phyloP scores from a whole-genome alignment of 371 early-diverging fungal species.

The Mucor mucedo region DNA sequence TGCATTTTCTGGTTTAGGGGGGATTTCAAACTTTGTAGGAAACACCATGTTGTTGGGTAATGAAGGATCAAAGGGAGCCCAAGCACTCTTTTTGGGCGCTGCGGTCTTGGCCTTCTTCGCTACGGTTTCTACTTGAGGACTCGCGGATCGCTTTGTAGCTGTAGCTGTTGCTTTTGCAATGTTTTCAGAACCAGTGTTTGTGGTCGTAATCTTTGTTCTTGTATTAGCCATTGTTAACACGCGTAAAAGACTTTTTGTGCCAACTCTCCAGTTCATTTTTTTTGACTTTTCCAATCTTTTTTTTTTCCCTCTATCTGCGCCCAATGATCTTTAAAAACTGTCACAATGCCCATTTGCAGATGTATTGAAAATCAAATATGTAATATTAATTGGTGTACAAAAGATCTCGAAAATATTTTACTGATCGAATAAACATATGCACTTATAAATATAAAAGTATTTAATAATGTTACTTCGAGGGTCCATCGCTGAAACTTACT shows the following conservation, averaged over 20 bases:
- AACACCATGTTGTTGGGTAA: conserved; percentile 68
- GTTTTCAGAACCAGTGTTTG: neutral
- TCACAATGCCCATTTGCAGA: no score
- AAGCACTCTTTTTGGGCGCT: conserved; percentile 2
- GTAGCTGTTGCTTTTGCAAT: neutral
- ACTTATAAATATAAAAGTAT: no score
- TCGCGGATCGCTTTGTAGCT: neutral
- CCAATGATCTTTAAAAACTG: no score
- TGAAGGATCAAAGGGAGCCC: conserved; percentile 47
- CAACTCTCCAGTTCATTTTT: no score
- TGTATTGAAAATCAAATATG: no score
- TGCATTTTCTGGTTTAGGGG: conserved; percentile 50
- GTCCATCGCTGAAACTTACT: no score
- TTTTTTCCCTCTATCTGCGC: no score
- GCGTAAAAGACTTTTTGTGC: neutral
- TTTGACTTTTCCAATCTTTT: no score
- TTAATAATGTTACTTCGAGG: no score
- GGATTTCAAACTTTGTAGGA: conserved; percentile 60
- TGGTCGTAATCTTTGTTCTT: conserved; percentile 1
- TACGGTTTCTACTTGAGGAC: neutral
- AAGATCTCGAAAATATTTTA: no score
- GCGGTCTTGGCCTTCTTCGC: conserved; percentile 10
- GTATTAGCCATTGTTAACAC: neutral
- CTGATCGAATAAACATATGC: no score
- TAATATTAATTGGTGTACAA: no score